Evolutionary conservation across 2,329 filamentous ascomycete species (phyloP).

Genomic region (Penicillium sp.): DNA sequence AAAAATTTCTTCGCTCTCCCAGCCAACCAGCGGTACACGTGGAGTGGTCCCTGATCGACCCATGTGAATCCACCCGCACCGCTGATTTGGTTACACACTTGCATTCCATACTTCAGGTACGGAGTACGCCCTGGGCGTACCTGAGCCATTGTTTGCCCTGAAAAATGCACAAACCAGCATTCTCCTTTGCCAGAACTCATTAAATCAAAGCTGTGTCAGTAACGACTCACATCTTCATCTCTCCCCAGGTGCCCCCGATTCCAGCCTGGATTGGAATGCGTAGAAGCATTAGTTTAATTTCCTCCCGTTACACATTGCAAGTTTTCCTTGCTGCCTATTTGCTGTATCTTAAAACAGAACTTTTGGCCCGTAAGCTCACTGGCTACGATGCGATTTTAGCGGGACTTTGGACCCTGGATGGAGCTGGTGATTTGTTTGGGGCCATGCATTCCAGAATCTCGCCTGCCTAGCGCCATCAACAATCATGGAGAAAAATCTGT

Average conservation of each 20-base stretch:
- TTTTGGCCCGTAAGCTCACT: not conserved
- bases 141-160: not conserved
- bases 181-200: not conserved
- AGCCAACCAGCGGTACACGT: conserved; percentile 9
- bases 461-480: not conserved
- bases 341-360: not conserved
- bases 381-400: not conserved
- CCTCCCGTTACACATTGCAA: not conserved
- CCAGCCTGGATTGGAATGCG: not conserved
- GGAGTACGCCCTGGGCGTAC: not conserved
- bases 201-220: not conserved
- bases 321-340: not conserved
- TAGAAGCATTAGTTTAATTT: not conserved
- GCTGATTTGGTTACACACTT: conserved; percentile 15
- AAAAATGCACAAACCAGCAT: not conserved
- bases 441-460: not conserved
- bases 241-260: not conserved
- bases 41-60: conserved; percentile 8
- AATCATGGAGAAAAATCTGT: not conserved
- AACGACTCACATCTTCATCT: not conserved
- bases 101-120: not conserved
- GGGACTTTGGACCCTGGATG: not conserved
- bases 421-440: not conserved
- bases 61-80: conserved; percentile 10
- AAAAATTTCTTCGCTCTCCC: not conserved